phyloP scores from a whole-genome alignment of 345 rosid species.

The Aquilaria yunnanensis region DNA sequence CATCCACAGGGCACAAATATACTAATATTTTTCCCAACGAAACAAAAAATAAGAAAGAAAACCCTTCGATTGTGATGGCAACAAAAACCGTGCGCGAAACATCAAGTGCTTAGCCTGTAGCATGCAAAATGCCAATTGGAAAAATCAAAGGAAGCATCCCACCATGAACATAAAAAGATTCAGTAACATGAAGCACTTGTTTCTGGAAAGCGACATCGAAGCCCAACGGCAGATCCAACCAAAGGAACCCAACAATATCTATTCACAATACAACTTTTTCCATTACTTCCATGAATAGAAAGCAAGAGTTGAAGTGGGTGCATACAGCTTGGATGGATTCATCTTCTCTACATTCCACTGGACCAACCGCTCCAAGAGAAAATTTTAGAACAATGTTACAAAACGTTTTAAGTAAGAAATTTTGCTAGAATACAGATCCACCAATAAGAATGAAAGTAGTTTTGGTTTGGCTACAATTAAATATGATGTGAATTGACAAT shows the following conservation, averaged over 20 bases:
- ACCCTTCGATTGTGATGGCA: background rate
- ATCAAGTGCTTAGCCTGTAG: background rate
- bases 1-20: background rate
- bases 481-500: too few species aligned
- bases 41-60: background rate
- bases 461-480: too few species aligned
- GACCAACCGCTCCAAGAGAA: background rate
- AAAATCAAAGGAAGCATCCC: conserved; percentile 9
- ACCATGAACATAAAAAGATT: conserved; percentile 9
- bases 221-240: conserved; percentile 5
- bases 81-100: background rate
- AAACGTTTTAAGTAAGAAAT: background rate
- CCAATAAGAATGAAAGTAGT: too few species aligned
- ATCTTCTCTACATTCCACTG: background rate
- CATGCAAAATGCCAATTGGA: conserved; percentile 2
- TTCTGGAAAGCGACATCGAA: conserved; percentile 11
- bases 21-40: background rate
- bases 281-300: too few species aligned
- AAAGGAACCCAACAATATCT: background rate
- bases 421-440: too few species aligned
- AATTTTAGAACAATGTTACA: background rate
- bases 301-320: too few species aligned
- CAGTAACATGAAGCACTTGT: conserved; percentile 12
- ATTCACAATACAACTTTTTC: background rate
- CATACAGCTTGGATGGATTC: background rate